These are phyloP conservation scores for Colletotrichum gigasporum DNA, from an alignment of 2,329 filamentous ascomycete species.

Conservation along the genomic window DNA sequence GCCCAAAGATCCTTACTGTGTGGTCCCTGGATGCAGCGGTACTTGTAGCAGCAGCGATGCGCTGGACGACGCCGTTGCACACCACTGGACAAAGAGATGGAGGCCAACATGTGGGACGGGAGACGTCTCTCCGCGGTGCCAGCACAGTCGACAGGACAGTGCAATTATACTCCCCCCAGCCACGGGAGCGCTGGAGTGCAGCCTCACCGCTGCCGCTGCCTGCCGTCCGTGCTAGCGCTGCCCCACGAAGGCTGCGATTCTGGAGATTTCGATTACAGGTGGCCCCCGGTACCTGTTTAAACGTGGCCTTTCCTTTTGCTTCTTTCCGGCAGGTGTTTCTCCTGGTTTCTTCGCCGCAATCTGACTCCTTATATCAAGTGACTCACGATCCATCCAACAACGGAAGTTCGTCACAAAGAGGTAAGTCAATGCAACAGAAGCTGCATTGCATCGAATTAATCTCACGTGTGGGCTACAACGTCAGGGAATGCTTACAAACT, in stretches of 20 bases:
- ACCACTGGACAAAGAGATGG: background rate
- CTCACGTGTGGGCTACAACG: no score
- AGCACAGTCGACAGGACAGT: slow-evolving; percentile 16
- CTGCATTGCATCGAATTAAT: slow-evolving; percentile 3
- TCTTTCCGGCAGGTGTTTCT: slow-evolving; percentile 7
- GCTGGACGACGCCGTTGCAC: background rate
- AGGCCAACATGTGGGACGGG: background rate
- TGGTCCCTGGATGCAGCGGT: slow-evolving; percentile 14
- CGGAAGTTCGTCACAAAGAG: background rate
- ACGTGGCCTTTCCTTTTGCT: slow-evolving; percentile 20
- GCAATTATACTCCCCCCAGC: slow-evolving; percentile 7
- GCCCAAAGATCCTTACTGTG: slow-evolving; percentile 33
- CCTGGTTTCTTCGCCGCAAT: background rate
- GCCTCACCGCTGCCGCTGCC: slow-evolving; percentile 29
- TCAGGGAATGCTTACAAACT: no score
- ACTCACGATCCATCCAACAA: slow-evolving; percentile 9
- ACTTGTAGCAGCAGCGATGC: background rate
- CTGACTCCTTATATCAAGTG: background rate
- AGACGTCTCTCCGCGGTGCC: slow-evolving; percentile 13
- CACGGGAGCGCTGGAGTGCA: slow-evolving; percentile 15
- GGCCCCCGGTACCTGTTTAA: background rate
- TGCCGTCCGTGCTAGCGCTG: background rate
- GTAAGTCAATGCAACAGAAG: background rate
- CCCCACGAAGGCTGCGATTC: slow-evolving; percentile 30
- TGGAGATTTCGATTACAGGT: slow-evolving; percentile 29